Evolutionary conservation across 306 rosid species (phyloP).

Genomic region (Aeschynomene evenia): DNA sequence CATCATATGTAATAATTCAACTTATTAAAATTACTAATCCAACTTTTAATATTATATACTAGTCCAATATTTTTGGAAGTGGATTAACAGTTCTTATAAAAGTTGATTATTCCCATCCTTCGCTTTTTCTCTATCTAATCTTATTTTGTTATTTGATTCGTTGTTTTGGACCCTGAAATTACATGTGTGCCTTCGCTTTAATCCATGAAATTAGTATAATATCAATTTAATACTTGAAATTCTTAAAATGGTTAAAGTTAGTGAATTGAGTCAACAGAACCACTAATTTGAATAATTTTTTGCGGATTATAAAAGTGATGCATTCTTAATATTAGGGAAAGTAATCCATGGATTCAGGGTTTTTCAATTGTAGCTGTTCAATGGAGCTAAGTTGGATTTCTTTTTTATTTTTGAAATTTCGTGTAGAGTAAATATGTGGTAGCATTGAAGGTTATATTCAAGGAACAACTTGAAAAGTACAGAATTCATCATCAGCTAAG

Average conservation of each 20-base stretch:
- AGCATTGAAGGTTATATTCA: constrained; percentile 73
- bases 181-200: not conserved
- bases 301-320: too few species aligned
- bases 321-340: too few species aligned
- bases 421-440: constrained; percentile 64
- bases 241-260: too few species aligned
- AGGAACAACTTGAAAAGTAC: constrained; percentile 76
- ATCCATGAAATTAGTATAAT: too few species aligned
- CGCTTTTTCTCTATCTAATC: not conserved
- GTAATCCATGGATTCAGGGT: not conserved
- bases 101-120: constrained; percentile 23
- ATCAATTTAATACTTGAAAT: too few species aligned
- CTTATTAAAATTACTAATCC: too few species aligned
- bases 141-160: not conserved
- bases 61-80: too few species aligned
- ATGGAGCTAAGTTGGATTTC: not conserved
- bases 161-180: not conserved
- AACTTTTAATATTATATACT: too few species aligned
- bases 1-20: too few species aligned
- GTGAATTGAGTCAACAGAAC: not conserved
- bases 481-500: constrained; percentile 65
- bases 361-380: too few species aligned
- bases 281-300: too few species aligned
- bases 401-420: not conserved
- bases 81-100: too few species aligned